phyloP scores from a whole-genome alignment of 495 filamentous ascomycete species.

The Penicillium macrosclerotiorum region DNA sequence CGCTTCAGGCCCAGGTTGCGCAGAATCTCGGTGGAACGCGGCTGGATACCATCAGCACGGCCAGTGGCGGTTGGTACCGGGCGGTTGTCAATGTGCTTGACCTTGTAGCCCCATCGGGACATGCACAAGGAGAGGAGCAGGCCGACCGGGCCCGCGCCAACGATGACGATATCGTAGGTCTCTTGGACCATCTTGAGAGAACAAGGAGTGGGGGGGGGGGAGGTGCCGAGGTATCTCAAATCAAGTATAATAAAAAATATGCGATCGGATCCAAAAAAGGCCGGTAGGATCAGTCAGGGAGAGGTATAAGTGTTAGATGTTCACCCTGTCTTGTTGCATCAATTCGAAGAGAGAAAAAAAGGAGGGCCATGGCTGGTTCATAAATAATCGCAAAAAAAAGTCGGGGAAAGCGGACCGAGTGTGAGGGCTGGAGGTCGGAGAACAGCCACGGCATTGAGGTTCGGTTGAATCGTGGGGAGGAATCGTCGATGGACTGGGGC shows the following conservation, averaged over 20 bases:
- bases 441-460: constrained; percentile 40
- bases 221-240: constrained; percentile 3
- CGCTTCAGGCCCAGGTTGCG: constrained; percentile 67
- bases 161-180: constrained; percentile 73
- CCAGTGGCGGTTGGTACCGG: constrained; percentile 61
- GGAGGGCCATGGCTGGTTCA: constrained; percentile 24
- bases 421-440: constrained; percentile 21
- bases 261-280: neutral
- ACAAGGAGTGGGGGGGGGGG: no score
- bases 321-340: constrained; percentile 7
- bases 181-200: constrained; percentile 41
- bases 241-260: neutral
- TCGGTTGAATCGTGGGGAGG: constrained; percentile 39
- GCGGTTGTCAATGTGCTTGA: constrained; percentile 67
- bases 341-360: constrained; percentile 3
- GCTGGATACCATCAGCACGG: constrained; percentile 74
- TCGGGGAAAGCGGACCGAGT: constrained; percentile 27
- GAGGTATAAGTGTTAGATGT: neutral
- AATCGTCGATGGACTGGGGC: neutral
- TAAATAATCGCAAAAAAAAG: constrained; percentile 33
- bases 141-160: constrained; percentile 88
- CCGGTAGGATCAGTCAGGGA: neutral
- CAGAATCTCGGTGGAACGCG: constrained; percentile 66
- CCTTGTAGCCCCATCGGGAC: constrained; percentile 65
- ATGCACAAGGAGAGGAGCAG: constrained; percentile 82